A percentile compares a stretch with the other conserved stretches of the same genome.
Evolutionary conservation across 2,329 filamentous ascomycete genomes (phyloP).

Genomic region (Penicillium rolfsii): DNA sequence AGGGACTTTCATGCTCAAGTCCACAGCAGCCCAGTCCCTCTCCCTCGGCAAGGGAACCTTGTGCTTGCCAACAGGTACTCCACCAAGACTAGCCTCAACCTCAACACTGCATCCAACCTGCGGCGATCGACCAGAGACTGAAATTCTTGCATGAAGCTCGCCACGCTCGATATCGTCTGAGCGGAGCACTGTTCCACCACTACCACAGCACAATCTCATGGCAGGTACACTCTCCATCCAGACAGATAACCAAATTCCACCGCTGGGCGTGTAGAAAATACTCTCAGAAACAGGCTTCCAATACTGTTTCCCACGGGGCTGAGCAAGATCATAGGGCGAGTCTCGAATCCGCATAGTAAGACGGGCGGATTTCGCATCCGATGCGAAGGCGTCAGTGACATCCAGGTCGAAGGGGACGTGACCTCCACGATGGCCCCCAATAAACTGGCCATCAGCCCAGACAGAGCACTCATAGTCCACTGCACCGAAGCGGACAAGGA

Average conservation of each 20-base stretch:
- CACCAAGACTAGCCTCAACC: conserved; percentile 58
- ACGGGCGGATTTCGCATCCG: conserved; percentile 33
- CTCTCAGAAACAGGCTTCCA: conserved; percentile 56
- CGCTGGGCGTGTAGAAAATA: conserved; percentile 73
- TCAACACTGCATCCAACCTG: conserved; percentile 52
- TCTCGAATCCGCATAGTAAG: conserved; percentile 65
- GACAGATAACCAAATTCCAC: conserved; percentile 75
- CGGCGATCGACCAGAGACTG: conserved; percentile 46
- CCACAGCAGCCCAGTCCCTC: conserved; percentile 52
- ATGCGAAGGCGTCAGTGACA: conserved; percentile 47
- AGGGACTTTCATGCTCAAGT: conserved; percentile 55
- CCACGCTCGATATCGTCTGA: conserved; percentile 59
- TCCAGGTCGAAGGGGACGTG: conserved; percentile 67
- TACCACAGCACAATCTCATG: conserved; percentile 61
- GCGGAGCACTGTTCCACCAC: conserved; percentile 62
- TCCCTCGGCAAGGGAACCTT: conserved; percentile 54
- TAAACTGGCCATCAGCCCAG: conserved; percentile 59
- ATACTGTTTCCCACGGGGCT: conserved; percentile 70
- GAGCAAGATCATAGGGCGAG: conserved; percentile 65
- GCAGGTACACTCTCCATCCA: conserved; percentile 62
- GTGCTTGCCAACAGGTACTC: conserved; percentile 52
- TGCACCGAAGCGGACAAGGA: conserved; percentile 54
- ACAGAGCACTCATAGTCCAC: conserved; percentile 57
- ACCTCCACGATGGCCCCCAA: conserved; percentile 60
- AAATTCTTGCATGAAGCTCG: conserved; percentile 56